phyloP scores from a whole-genome alignment of 2,329 filamentous ascomycete genomes.

The Scedosporium aurantiacum region DNA sequence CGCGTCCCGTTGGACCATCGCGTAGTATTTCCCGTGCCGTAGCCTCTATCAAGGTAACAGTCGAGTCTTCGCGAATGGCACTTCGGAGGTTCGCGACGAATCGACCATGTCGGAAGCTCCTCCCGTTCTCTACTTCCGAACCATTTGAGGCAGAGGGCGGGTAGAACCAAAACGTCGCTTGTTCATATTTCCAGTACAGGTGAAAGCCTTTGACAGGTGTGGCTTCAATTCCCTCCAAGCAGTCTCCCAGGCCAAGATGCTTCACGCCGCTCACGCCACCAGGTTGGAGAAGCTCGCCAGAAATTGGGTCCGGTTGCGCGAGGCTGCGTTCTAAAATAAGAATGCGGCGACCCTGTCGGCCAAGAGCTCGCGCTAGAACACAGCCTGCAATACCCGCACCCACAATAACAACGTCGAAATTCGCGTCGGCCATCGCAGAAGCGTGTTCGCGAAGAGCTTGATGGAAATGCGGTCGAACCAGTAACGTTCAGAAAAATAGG shows the following conservation, averaged over 20 bases:
- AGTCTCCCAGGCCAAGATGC: neutral
- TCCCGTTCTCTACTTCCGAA: neutral
- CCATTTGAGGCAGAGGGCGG: neutral
- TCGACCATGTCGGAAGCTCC: neutral
- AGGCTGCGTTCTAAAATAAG: constrained; percentile 37
- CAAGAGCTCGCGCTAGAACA: constrained; percentile 72
- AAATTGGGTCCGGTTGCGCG: neutral
- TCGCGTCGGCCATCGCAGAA: neutral
- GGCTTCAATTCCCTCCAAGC: neutral
- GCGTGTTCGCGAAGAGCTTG: too few relatives aligned
- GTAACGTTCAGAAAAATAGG: neutral
- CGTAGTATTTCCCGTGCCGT: neutral
- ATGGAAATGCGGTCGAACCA: neutral
- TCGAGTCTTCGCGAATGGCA: neutral
- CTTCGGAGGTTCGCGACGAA: neutral
- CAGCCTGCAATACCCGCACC: constrained; percentile 87
- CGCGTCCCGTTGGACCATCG: neutral
- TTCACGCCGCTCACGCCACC: neutral
- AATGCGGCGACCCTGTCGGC: constrained; percentile 81
- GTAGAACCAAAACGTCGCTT: neutral
- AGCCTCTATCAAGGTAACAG: neutral
- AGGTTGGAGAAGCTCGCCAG: neutral
- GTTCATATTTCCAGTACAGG: neutral
- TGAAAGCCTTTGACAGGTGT: neutral
- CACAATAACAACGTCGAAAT: constrained; percentile 59